phyloP scores from a whole-genome alignment of 2,329 filamentous ascomycete genomes.

The Phaeosphaeria sp. region DNA sequence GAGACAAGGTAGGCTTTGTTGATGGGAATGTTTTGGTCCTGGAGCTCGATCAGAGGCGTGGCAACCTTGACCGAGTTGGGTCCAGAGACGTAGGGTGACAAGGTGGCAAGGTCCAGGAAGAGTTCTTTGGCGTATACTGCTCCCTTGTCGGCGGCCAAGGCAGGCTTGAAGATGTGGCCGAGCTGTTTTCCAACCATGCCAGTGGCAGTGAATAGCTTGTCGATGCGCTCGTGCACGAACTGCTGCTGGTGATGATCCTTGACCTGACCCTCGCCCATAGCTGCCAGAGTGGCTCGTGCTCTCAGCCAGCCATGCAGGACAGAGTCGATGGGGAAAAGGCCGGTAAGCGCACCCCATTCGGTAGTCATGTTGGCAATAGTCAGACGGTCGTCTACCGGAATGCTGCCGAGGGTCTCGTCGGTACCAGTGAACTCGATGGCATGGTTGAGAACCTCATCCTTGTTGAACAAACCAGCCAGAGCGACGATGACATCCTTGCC shows the following conservation, averaged over 20 bases:
- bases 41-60: slow-evolving; percentile 77
- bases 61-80: slow-evolving; percentile 91
- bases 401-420: slow-evolving; percentile 74
- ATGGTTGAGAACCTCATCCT: slow-evolving; percentile 89
- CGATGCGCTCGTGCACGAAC: slow-evolving; percentile 76
- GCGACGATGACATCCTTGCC: slow-evolving; percentile 96
- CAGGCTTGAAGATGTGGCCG: slow-evolving; percentile 59
- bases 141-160: slow-evolving; percentile 73
- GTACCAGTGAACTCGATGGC: slow-evolving; percentile 86
- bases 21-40: slow-evolving; percentile 75
- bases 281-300: slow-evolving; percentile 75
- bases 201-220: slow-evolving; percentile 67
- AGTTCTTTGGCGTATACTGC: slow-evolving; percentile 85
- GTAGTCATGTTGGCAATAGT: slow-evolving; percentile 83
- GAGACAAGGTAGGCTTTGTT: slow-evolving; percentile 88
- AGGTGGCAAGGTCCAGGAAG: slow-evolving; percentile 80
- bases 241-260: slow-evolving; percentile 60
- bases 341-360: slow-evolving; percentile 78
- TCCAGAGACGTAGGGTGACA: slow-evolving; percentile 84
- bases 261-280: slow-evolving; percentile 62
- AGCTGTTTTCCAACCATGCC: slow-evolving; percentile 44
- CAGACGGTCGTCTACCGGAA: slow-evolving; percentile 75
- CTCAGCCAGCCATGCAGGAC: slow-evolving; percentile 76
- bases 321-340: slow-evolving; percentile 81
- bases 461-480: slow-evolving; percentile 84